Conservation (phyloP, 352 stramenopile genomes). For the Phytophthora fragariaefolia region DNA sequence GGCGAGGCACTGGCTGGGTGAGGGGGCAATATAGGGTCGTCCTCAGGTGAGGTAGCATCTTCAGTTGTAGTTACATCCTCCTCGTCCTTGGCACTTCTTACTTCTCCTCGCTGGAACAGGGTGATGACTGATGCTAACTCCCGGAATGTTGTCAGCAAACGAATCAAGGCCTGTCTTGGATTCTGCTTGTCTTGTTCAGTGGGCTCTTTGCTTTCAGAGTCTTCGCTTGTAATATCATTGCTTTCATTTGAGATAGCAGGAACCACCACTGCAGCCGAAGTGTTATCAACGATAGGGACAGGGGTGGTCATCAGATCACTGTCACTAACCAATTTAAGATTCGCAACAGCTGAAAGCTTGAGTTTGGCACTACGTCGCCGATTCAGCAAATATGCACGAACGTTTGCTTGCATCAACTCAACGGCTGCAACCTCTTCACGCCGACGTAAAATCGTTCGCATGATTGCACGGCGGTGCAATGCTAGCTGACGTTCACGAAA, state of each 20-base stretch:
- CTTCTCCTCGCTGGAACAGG: slow-evolving; percentile 21
- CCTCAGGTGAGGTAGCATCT: background rate
- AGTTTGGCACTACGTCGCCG: slow-evolving; percentile 33
- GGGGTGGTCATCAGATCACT: slow-evolving; percentile 7
- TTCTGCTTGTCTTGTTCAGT: slow-evolving; percentile 12
- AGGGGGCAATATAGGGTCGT: slow-evolving; percentile 6
- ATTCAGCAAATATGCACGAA: slow-evolving; percentile 68
- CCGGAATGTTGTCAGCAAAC: slow-evolving; percentile 33
- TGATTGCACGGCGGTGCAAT: slow-evolving; percentile 63
- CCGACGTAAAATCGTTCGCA: slow-evolving; percentile 51
- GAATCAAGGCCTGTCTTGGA: slow-evolving; percentile 28
- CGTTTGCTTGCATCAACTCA: slow-evolving; percentile 69
- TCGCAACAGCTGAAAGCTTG: slow-evolving; percentile 8
- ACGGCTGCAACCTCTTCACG: slow-evolving; percentile 61
- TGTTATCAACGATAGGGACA: slow-evolving; percentile 6
- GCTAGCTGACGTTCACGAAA: slow-evolving; percentile 57
- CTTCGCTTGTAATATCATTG: background rate
- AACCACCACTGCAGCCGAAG: slow-evolving; percentile 7
- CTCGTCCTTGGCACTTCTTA: slow-evolving; percentile 10
- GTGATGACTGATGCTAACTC: slow-evolving; percentile 39
- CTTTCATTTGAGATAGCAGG: slow-evolving; percentile 7
- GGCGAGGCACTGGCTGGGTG: slow-evolving; percentile 4
- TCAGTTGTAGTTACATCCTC: background rate
- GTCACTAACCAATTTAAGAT: slow-evolving; percentile 12
- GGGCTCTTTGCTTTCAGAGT: background rate